A percentile compares a stretch with the other conserved stretches of the same genome.
phyloP scores from a whole-genome alignment of 2,329 filamentous ascomycete genomes.

The Sporothrix dimorphospora region DNA sequence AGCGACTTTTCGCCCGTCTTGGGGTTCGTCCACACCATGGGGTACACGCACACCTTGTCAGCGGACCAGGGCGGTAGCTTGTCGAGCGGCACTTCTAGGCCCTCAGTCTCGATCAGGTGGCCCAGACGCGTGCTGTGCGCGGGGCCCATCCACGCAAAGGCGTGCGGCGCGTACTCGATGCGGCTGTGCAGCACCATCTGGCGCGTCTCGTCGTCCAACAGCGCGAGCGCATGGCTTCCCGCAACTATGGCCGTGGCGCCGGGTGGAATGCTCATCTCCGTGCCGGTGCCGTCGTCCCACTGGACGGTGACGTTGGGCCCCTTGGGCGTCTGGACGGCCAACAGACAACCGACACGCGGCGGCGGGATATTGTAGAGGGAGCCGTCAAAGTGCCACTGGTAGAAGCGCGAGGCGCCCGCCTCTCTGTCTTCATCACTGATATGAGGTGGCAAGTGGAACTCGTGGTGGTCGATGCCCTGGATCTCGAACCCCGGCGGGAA shows the following conservation, averaged over 20 bases:
- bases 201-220: slow-evolving; percentile 38
- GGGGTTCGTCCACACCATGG: slow-evolving; percentile 46
- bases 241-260: slow-evolving; percentile 43
- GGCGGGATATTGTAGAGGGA: slow-evolving; percentile 43
- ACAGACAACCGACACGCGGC: slow-evolving; percentile 42
- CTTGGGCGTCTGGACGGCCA: slow-evolving; percentile 43
- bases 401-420: slow-evolving; percentile 42
- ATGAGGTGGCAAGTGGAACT: slow-evolving; percentile 46
- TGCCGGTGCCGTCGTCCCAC: slow-evolving; percentile 44
- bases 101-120: slow-evolving; percentile 39
- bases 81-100: slow-evolving; percentile 38
- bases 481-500: slow-evolving; percentile 46
- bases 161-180: slow-evolving; percentile 44
- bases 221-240: slow-evolving; percentile 34
- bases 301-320: slow-evolving; percentile 37
- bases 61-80: slow-evolving; percentile 39
- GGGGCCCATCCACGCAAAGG: slow-evolving; percentile 45
- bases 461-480: slow-evolving; percentile 44
- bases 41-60: slow-evolving; percentile 42
- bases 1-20: slow-evolving; percentile 38
- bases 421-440: slow-evolving; percentile 42
- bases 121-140: slow-evolving; percentile 42
- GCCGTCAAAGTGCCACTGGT: slow-evolving; percentile 45
- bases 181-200: slow-evolving; percentile 39
- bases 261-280: slow-evolving; percentile 41